phyloP scores from a whole-genome alignment of 2,329 filamentous ascomycete species.

The Paracamarosporium sp. region DNA sequence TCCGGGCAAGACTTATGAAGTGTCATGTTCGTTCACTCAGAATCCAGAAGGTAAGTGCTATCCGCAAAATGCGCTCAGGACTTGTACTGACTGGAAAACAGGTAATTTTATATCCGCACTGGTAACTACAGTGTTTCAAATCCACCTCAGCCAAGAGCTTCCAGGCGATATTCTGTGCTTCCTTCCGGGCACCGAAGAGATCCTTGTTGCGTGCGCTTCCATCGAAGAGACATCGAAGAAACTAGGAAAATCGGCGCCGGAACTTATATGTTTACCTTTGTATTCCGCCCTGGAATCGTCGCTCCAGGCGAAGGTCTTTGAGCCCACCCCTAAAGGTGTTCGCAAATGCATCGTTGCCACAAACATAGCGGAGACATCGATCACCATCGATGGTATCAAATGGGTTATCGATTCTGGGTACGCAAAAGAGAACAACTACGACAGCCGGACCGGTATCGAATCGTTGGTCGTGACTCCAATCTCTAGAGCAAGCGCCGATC shows the following conservation, averaged over 20 bases:
- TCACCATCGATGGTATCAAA: slow-evolving; percentile 95
- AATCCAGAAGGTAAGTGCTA: too few relatives aligned
- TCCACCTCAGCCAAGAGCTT: slow-evolving; percentile 80
- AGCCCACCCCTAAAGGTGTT: slow-evolving; percentile 83
- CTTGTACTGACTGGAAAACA: too few relatives aligned
- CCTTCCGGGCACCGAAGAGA: slow-evolving; percentile 94
- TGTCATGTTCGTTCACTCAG: too few relatives aligned
- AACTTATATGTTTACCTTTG: slow-evolving; percentile 90
- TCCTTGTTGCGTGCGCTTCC: slow-evolving; percentile 88
- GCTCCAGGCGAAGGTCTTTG: slow-evolving; percentile 91
- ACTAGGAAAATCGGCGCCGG: slow-evolving; percentile 77
- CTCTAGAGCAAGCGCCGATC: slow-evolving; percentile 89
- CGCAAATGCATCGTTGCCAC: slow-evolving; percentile 94
- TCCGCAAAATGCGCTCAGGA: slow-evolving; percentile 71
- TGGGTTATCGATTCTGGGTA: slow-evolving; percentile 97
- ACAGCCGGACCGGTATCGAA: slow-evolving; percentile 90
- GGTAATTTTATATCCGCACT: too few relatives aligned
- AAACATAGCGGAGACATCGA: slow-evolving; percentile 94
- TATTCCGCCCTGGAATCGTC: slow-evolving; percentile 94
- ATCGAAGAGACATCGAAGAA: slow-evolving; percentile 87
- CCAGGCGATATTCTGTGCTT: slow-evolving; percentile 91
- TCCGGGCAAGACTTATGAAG: slow-evolving; percentile 84
- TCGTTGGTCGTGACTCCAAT: slow-evolving; percentile 89
- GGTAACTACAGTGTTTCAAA: slow-evolving; percentile 95
- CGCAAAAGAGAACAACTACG: slow-evolving; percentile 94